A percentile compares a stretch with the other conserved stretches of the same genome.
Conservation (phyloP, 176 grass and related monocot species). For the Chloris gayana region DNA sequence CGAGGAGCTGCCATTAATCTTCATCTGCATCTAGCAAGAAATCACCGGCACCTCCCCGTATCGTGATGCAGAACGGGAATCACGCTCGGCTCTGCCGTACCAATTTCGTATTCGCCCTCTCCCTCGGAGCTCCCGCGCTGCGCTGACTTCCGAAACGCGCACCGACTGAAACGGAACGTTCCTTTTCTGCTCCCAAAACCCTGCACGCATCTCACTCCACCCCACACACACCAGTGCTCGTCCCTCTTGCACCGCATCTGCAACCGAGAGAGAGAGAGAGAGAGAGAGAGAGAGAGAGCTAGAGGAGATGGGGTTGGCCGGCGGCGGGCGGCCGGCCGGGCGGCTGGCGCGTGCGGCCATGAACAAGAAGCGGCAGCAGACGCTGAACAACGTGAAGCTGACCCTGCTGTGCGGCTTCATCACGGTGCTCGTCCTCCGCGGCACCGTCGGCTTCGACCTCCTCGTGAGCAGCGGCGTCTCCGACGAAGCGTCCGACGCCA, state of each 20-base stretch:
- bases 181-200: neutral
- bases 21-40: neutral
- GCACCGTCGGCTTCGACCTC: slow-evolving; percentile 56
- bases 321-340: slow-evolving; percentile 25
- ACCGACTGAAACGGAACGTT: neutral
- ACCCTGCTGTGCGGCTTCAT: slow-evolving; percentile 73
- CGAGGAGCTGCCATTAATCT: neutral
- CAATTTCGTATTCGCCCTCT: neutral
- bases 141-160: neutral
- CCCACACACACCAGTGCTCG: no score
- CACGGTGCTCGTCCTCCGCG: slow-evolving; percentile 72
- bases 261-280: neutral
- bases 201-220: neutral
- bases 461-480: slow-evolving; percentile 7
- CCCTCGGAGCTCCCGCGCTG: slow-evolving; percentile 16
- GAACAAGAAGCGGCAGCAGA: slow-evolving; percentile 31
- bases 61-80: neutral
- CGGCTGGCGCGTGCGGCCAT: slow-evolving; percentile 4
- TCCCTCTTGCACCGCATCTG: neutral
- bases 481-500: slow-evolving; percentile 23
- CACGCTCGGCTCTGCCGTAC: neutral
- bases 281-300: neutral
- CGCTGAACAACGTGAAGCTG: slow-evolving; percentile 70
- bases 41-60: neutral
- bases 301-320: slow-evolving; percentile 37